A percentile compares a stretch with the other conserved stretches of the same genome.
Evolutionary conservation across 2,329 filamentous ascomycete genomes (phyloP).

Genomic region (Arthrobotrys entomopaga): DNA sequence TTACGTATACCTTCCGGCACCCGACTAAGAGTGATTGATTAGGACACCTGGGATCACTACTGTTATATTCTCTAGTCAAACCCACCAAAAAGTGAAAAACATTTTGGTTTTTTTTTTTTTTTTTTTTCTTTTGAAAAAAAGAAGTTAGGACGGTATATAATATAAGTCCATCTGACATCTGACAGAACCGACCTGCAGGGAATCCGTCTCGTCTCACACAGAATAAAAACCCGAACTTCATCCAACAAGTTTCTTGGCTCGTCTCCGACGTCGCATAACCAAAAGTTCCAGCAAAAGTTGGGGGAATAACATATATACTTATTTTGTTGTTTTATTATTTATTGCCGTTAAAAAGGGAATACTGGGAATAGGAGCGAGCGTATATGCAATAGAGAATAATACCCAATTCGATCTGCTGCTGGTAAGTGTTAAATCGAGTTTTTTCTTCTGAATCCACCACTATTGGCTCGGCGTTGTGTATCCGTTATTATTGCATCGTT

Average conservation of each 20-base stretch:
- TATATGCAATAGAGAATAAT: conserved; percentile 26
- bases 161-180: conserved; percentile 39
- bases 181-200: conserved; percentile 34
- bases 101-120: no score
- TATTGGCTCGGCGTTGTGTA: conserved; percentile 12
- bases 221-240: conserved; percentile 3
- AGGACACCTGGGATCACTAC: conserved; percentile 28
- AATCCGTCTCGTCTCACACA: conserved; percentile 11
- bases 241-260: conserved; percentile 5
- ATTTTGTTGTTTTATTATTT: conserved; percentile 15
- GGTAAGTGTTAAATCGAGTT: conserved; percentile 37
- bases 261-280: conserved; percentile 9
- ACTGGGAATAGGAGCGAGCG: conserved; percentile 19
- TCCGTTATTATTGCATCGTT: conserved; percentile 42
- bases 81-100: not conserved
- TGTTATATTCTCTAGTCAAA: conserved; percentile 5
- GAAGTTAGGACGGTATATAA: conserved; percentile 22
- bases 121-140: no score
- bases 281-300: not conserved
- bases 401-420: conserved; percentile 27
- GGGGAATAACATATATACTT: not conserved
- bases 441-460: conserved; percentile 24
- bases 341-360: conserved; percentile 37
- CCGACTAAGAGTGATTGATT: conserved; percentile 1
- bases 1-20: conserved; percentile 33